These are phyloP conservation scores for Lomentospora prolificans DNA, from an alignment of 2,329 filamentous ascomycete species.

Conservation along the genomic window DNA sequence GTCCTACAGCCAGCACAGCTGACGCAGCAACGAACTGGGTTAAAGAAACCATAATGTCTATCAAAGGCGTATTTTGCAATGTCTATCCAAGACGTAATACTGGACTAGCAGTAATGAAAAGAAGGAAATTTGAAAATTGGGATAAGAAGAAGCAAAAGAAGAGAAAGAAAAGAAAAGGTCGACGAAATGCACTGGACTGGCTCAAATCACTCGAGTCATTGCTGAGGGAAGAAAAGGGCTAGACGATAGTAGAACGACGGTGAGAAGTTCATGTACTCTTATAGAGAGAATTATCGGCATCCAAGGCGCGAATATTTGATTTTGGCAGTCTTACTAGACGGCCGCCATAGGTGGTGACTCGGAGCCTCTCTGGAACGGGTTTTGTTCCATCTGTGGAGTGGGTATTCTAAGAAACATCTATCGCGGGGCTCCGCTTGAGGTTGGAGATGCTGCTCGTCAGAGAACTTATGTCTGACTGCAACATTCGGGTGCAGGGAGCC, in stretches of 20 bases:
- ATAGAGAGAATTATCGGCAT: not conserved
- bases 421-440: not conserved
- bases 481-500: too few species aligned
- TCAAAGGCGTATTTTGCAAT: constrained; percentile 2
- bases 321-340: not conserved
- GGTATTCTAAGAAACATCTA: not conserved
- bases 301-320: not conserved
- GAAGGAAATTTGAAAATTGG: not conserved
- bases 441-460: too few species aligned
- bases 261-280: not conserved
- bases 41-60: constrained; percentile 2
- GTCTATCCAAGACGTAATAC: not conserved
- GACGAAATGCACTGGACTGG: not conserved
- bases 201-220: not conserved
- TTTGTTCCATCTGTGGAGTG: not conserved
- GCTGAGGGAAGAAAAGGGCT: not conserved
- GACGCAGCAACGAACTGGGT: not conserved
- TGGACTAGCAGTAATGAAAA: not conserved
- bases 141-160: not conserved
- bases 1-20: constrained; percentile 17
- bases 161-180: not conserved
- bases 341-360: not conserved
- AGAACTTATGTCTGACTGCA: too few species aligned
- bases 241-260: not conserved
- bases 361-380: not conserved